Evolutionary conservation across 306 rosid genomes (phyloP).

Genomic region (Quercus gilva): DNA sequence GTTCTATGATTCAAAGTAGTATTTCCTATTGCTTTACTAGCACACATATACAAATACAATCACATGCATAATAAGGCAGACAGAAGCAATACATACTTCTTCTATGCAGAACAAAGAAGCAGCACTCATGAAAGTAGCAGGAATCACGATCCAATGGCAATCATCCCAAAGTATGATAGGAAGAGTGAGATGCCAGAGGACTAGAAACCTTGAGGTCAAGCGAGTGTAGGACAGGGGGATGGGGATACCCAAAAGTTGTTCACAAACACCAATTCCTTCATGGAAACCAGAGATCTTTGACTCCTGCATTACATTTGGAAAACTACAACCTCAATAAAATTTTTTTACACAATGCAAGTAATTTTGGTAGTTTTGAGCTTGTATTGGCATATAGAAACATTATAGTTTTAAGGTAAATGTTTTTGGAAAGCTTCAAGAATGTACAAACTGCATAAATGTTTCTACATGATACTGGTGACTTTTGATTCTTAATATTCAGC

Average conservation of each 20-base stretch:
- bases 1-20: too few relatives aligned
- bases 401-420: too few relatives aligned
- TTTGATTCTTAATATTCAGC: too few relatives aligned
- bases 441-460: too few relatives aligned
- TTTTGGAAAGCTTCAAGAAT: too few relatives aligned
- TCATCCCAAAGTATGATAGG: slow-evolving; percentile 96
- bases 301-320: slow-evolving; percentile 48
- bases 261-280: slow-evolving; percentile 87
- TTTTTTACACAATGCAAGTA: neutral
- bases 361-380: too few relatives aligned
- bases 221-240: slow-evolving; percentile 93
- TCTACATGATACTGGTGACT: too few relatives aligned
- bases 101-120: slow-evolving; percentile 95
- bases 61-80: slow-evolving; percentile 4
- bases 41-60: slow-evolving; percentile 7
- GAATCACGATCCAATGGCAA: slow-evolving; percentile 92
- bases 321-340: slow-evolving; percentile 3
- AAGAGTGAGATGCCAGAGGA: slow-evolving; percentile 86
- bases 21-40: neutral
- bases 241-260: slow-evolving; percentile 85
- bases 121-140: slow-evolving; percentile 91
- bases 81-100: slow-evolving; percentile 51
- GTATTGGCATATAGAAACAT: neutral
- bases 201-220: slow-evolving; percentile 87
- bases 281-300: slow-evolving; percentile 72